Evolutionary conservation across 164 flowering plant species (phyloP).

Genomic region (Stephania yunnanensis): DNA sequence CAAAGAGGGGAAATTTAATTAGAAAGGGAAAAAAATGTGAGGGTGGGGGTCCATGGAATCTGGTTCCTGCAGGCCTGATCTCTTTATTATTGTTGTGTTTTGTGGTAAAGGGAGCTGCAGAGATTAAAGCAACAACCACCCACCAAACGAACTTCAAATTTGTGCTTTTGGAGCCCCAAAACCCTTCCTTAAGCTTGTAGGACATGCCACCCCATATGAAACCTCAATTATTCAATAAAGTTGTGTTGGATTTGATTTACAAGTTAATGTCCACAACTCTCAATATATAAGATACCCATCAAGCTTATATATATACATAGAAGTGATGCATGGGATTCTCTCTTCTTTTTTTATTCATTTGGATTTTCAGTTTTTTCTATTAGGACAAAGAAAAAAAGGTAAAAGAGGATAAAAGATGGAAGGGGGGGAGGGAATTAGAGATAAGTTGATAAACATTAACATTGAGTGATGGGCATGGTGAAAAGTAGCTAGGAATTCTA

Average conservation of each 20-base stretch:
- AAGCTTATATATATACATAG: background rate
- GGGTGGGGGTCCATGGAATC: conserved; percentile 20
- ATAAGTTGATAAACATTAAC: background rate
- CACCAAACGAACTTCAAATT: background rate
- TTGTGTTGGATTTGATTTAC: background rate
- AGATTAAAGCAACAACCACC: conserved; percentile 11
- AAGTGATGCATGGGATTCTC: background rate
- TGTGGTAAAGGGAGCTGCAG: background rate
- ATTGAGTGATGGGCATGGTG: conserved; percentile 4
- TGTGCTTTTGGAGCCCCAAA: background rate
- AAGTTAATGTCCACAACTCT: background rate
- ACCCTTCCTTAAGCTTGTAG: background rate
- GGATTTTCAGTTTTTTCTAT: background rate
- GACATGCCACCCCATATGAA: conserved; percentile 8
- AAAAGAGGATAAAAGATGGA: background rate
- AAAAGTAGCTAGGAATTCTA: background rate
- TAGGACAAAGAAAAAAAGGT: background rate
- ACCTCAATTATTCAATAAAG: conserved; percentile 9
- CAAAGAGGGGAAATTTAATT: background rate
- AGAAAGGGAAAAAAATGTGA: background rate
- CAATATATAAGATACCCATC: background rate
- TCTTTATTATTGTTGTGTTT: background rate
- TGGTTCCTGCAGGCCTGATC: conserved; percentile 5
- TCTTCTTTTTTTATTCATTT: too few relatives aligned
- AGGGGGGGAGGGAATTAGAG: background rate